Base-by-base conservation (phyloP, 2,329 filamentous ascomycete species). In the Colletotrichum chrysophilum region DNA sequence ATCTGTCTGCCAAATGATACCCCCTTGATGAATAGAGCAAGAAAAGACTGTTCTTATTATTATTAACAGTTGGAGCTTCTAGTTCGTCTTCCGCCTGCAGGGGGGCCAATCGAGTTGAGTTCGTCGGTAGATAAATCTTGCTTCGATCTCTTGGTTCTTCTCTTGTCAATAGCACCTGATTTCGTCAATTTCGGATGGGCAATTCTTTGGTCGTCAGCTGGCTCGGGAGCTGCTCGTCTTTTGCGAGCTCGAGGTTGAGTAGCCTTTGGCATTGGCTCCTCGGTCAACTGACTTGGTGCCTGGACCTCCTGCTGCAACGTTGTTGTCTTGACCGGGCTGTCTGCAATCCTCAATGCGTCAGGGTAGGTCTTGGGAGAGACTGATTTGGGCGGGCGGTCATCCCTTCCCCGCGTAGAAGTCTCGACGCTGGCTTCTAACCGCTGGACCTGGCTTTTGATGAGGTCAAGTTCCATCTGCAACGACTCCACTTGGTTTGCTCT, bases 381-480 rank as follows among this genome's bases (percentile, higher is more conserved):
- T 21, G 43, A 52, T 52, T 52, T 52, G 43, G n/a, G 43, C 43
- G 43, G 43, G 43, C n/a, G n/a, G 43, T 52, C 4, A 32, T 21
- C n/a, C 4, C 58, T 30, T 62, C 18, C 10, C 21, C n/a, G 30
- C 16, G 21, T 18, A 7, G 71, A 16, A 34, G 18, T 28, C 16
- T 67, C 55, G 34, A 58, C 62, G n/a, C 70, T 78, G 58, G 76
- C 77, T 66, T 86, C 85, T 18, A 85, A 78, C 21, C 83, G 80
- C 69, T 85, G 82, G 6, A 86, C 71, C 9, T 84, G 80, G 6
- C 81, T 81, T 75, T 84, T 85, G 70, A 87, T 80, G 3, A 87
- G 80, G 55, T 86, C 81, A 56, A 86, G 81, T 72, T 87, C 86
- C 84, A 86, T 87, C 77, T 85, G 84, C 26, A 87, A 77, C 9